Conservation (phyloP, 1,139 yeast species). For the Saccharomyces hybrid region DNA sequence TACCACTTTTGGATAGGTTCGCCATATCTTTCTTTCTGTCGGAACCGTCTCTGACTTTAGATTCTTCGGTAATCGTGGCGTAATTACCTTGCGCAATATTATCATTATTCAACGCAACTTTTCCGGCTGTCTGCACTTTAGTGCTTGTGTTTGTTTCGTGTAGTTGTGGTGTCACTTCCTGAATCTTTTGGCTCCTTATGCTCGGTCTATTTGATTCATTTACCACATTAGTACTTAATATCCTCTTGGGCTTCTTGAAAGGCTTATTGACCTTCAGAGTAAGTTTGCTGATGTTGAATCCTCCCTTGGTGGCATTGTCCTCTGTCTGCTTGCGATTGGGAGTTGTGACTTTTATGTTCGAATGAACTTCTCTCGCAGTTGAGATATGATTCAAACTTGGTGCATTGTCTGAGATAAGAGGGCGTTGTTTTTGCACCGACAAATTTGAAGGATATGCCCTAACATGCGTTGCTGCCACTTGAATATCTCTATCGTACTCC, state of each 20-base stretch:
- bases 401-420: background rate
- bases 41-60: background rate
- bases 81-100: background rate
- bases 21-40: background rate
- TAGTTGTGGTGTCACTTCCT: background rate
- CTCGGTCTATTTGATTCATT: slow-evolving; percentile 11
- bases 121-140: background rate
- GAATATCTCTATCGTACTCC: slow-evolving; percentile 20
- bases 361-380: background rate
- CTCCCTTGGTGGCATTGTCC: background rate
- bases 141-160: background rate
- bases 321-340: background rate
- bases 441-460: background rate
- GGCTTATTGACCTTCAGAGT: slow-evolving; percentile 23
- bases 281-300: slow-evolving; percentile 1
- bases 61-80: background rate
- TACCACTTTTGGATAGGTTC: background rate
- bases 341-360: background rate
- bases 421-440: background rate
- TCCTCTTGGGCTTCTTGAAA: slow-evolving; percentile 21
- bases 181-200: slow-evolving; percentile 5
- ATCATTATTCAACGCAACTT: background rate
- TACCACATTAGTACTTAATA: background rate
- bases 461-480: slow-evolving; percentile 1
- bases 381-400: background rate